Evolutionary conservation across 2,329 filamentous ascomycete genomes (phyloP).

Genomic region (Colletotrichum costaricense): DNA sequence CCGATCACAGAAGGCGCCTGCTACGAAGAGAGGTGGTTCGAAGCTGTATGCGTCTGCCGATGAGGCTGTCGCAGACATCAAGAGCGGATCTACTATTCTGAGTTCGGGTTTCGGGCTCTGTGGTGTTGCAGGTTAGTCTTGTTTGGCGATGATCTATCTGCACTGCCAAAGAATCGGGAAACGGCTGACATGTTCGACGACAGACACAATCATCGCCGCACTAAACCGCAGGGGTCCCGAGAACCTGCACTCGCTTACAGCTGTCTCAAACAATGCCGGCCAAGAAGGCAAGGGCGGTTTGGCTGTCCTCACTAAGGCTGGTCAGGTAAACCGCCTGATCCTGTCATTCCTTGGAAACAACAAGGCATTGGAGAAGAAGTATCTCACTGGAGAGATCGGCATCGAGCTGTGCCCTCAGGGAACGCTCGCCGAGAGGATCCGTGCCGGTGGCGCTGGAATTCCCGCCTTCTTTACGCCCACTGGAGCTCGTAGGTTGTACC

Average conservation of each 20-base stretch:
- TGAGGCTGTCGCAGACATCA: constrained; percentile 76
- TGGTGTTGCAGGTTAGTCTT: constrained; percentile 72
- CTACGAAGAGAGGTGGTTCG: constrained; percentile 47
- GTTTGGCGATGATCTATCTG: constrained; percentile 40
- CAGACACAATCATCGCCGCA: constrained; percentile 78
- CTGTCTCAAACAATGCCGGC: constrained; percentile 85
- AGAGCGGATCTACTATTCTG: constrained; percentile 76
- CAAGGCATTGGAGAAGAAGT: constrained; percentile 80
- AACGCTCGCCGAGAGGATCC: constrained; percentile 77
- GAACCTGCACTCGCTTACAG: constrained; percentile 75
- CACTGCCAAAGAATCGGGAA: too few species aligned
- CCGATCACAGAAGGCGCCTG: constrained; percentile 28
- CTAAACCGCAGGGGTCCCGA: constrained; percentile 70
- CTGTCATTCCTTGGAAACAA: constrained; percentile 83
- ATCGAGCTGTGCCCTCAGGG: constrained; percentile 83
- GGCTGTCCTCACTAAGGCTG: constrained; percentile 74
- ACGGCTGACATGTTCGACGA: background rate
- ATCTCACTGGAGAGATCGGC: constrained; percentile 78
- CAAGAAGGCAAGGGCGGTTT: constrained; percentile 76
- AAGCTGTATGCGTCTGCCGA: constrained; percentile 69
- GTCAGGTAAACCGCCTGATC: constrained; percentile 78
- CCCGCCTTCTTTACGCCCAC: constrained; percentile 86
- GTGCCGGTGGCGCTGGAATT: constrained; percentile 80
- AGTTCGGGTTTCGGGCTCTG: constrained; percentile 87
- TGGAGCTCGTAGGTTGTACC: constrained; percentile 65